Percentiles rank a stretch among this genome's conserved stretches.
Evolutionary conservation across 371 early-diverging fungal species (phyloP).

Genomic region (Cokeromyces recurvatus): DNA sequence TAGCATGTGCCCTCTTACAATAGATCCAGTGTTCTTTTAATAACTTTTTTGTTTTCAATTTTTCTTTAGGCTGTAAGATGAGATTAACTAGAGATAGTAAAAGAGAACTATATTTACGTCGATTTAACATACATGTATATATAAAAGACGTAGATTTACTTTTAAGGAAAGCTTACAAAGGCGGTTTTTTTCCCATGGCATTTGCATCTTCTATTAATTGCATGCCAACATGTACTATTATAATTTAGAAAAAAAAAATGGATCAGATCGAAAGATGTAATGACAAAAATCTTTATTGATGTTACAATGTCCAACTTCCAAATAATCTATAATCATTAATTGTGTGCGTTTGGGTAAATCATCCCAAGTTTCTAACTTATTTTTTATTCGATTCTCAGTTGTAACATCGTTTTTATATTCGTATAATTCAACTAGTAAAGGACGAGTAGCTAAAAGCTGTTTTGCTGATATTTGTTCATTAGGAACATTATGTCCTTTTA

Average conservation of each 20-base stretch:
- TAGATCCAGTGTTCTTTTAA: conserved; percentile 8
- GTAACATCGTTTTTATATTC: conserved; percentile 16
- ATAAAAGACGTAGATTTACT: neutral
- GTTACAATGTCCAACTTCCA: conserved; percentile 18
- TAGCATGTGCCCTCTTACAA: conserved; percentile 14
- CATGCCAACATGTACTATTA: conserved; percentile 16
- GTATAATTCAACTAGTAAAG: conserved; percentile 11
- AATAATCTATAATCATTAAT: conserved; percentile 20
- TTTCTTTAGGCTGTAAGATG: conserved; percentile 8
- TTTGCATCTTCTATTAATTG: conserved; percentile 16
- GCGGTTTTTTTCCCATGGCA: conserved; percentile 15
- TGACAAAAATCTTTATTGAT: neutral
- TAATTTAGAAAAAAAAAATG: neutral
- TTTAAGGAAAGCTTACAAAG: conserved; percentile 8
- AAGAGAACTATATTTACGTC: conserved; percentile 2
- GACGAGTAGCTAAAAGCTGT: conserved; percentile 9
- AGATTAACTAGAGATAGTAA: conserved; percentile 11
- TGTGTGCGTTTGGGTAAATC: conserved; percentile 9
- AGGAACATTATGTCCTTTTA: neutral
- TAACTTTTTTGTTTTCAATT: neutral
- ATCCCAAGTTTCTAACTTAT: neutral
- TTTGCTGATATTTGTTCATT: conserved; percentile 9
- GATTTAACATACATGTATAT: neutral
- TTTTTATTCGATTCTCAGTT: neutral
- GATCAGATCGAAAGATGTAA: neutral